Base-by-base conservation (phyloP, 805 yeast genomes). In the Cyberlindnera xylosilytica region DNA sequence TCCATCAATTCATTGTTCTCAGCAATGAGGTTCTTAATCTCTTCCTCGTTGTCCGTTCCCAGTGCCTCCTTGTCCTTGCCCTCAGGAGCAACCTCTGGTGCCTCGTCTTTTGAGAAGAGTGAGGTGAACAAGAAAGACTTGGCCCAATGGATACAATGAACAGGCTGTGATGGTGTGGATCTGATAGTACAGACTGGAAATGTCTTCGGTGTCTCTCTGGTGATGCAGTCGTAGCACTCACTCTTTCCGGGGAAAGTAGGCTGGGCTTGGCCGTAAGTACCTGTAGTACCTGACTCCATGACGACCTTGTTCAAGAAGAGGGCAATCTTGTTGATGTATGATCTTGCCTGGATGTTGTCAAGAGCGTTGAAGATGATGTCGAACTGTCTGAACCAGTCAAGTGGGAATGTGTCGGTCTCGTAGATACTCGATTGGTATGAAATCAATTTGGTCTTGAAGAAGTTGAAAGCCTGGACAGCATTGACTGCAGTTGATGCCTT, bases 101-200 rank as follows among this genome's bases (percentile, higher is more conserved):
- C 61, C 10, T 64, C 64, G 37, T 68, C 71, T 36, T 78, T 79
- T 17, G 79, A 81, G 60, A 89, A 91, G 28, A 93, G 68, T 57
- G 88, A 95, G 19, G 78, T 73, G 58, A 93, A 89, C 39, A 93
- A 65, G 57, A 87, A 95, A 53, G 85, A 87, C 60, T 93, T 93
- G 8, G 97, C 95, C 99, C 99, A 93, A 1, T 95, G 96, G 20
- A 93, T 83, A 62, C 97, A 89, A 59, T 93, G 99, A 6, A 93
- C 83, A 0, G 97, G 97, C 58, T 86, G 89, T 0, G 96, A 87
- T 0, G 99, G 99, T 0, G 99, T 93, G 6, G 97, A 87, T 50
- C 99, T 73, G 45, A 93, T 93, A 0, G 99, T 93, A 62, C 99
- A 93, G 1, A 93, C 97, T 0, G 99, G 97, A 61, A 80, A 93